Base-by-base conservation (phyloP, 176 grass and related monocot genomes). In the Elymus sibiricus region DNA sequence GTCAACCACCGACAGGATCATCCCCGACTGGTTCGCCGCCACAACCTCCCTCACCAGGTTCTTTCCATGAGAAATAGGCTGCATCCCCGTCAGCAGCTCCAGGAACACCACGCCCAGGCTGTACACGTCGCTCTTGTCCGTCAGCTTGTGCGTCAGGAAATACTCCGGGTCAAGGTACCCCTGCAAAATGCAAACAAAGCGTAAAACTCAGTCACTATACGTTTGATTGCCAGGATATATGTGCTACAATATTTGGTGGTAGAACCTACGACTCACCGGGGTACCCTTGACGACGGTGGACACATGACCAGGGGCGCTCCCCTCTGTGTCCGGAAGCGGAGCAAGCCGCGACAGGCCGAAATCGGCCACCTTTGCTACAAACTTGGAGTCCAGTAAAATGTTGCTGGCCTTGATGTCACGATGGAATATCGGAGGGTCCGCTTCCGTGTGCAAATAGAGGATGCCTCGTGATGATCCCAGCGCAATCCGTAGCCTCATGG, bases 111-210 rank as follows among this genome's bases (percentile, higher is more conserved):
- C 88, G 31, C 94, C 94, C 73, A 97, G 88, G 90, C 92, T 92
- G 90, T 94, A 97, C 58, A 94, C 92, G 88, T 97, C 94, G 10
- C 87, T 94, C 81, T 92, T 94, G 70, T 92, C 86, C 22, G 95
- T 97, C 46, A 97, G 83, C 39, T 42, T 51, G 47, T 51, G 47
- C 16, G 47, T 51, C 11, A 95, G 86, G 66, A 95, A 95, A 79
- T 95, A 51, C 47, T 51, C 47, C 15, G 47, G 47, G 47, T 51
- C 47, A 51, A 51, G 47, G 17, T 51, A 51, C 17, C 47, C 47
- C 47, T 51, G 47, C n/a, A n/a, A n/a, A n/a, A n/a, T n/a, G n/a
- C n/a, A n/a, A n/a, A n/a, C n/a, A 5, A 37, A 37, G 5, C n/a
- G n/a, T n/a, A n/a, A n/a, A n/a, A n/a, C n/a, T n/a, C n/a, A n/a